Evolutionary conservation across 176 grass and related monocot genomes (phyloP).

Genomic region (Aegilops sharonensis): DNA sequence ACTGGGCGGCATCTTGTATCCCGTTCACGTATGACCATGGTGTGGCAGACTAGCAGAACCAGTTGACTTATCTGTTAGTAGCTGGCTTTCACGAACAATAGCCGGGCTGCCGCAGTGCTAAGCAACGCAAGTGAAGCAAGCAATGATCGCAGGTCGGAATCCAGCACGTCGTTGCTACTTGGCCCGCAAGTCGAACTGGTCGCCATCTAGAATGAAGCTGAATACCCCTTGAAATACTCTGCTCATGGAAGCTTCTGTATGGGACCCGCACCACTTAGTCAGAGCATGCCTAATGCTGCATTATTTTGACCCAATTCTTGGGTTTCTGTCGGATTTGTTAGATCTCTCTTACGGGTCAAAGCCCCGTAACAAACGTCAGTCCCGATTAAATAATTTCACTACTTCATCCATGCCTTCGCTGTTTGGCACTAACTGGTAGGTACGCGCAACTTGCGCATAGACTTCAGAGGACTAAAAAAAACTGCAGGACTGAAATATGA

Average conservation of each 20-base stretch:
- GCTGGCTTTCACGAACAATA: not conserved
- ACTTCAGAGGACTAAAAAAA: not conserved
- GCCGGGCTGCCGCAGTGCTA: not conserved
- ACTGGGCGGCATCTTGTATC: not conserved
- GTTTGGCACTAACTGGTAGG: constrained; percentile 26
- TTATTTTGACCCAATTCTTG: not conserved
- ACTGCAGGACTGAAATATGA: no score
- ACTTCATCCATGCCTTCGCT: not conserved
- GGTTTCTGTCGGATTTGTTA: constrained; percentile 5
- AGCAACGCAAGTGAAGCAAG: not conserved
- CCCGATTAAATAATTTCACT: not conserved
- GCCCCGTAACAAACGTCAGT: not conserved
- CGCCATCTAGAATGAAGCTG: constrained; percentile 19
- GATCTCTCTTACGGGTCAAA: not conserved
- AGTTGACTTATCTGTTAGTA: not conserved
- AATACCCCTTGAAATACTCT: not conserved
- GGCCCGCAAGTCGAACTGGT: constrained; percentile 7
- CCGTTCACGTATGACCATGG: not conserved
- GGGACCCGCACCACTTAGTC: not conserved
- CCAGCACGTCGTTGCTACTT: constrained; percentile 24
- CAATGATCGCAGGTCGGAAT: not conserved
- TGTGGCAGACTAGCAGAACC: not conserved
- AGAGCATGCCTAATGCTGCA: constrained; percentile 9
- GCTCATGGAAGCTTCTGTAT: not conserved
- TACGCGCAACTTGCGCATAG: not conserved